Evolutionary conservation across 768 basidiomycete genomes (phyloP).

Genomic region (Rhizopogon roseolus): DNA sequence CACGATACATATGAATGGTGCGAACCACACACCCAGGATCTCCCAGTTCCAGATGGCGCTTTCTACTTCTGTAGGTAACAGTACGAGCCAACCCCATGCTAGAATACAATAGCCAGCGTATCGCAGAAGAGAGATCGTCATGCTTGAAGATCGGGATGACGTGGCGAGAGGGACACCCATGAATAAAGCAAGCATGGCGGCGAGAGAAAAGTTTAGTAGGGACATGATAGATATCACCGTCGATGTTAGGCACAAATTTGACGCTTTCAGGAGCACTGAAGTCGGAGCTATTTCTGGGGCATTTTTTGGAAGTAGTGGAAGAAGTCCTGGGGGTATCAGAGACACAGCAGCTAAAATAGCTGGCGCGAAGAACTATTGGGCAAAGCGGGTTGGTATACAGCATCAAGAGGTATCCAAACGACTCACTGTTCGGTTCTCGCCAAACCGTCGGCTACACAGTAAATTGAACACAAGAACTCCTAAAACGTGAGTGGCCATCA

Average conservation of each 20-base stretch:
- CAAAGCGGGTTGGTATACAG: background rate
- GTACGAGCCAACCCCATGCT: conserved; percentile 56
- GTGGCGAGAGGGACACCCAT: conserved; percentile 63
- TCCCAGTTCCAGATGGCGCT: conserved; percentile 74
- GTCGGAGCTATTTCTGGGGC: conserved; percentile 30
- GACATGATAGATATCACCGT: conserved; percentile 82
- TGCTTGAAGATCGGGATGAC: conserved; percentile 16
- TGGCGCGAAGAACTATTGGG: conserved; percentile 17
- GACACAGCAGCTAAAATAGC: conserved; percentile 26
- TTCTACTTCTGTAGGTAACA: conserved; percentile 38
- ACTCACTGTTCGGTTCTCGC: conserved; percentile 37
- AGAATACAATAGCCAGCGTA: conserved; percentile 40
- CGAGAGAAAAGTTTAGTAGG: conserved; percentile 91
- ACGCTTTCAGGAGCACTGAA: conserved; percentile 55
- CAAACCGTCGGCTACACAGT: conserved; percentile 42
- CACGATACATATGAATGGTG: conserved; percentile 76
- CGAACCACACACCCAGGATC: conserved; percentile 75
- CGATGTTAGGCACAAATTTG: conserved; percentile 81
- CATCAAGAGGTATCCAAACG: background rate
- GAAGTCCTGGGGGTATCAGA: conserved; percentile 27
- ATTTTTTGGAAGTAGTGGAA: conserved; percentile 23
- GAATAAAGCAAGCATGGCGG: conserved; percentile 60
- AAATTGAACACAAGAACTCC: conserved; percentile 49
- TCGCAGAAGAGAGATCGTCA: conserved; percentile 24
- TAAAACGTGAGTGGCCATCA: conserved; percentile 50